Evolutionary conservation across 257 asterid genomes (phyloP), one percentile per base, ranked within the genome.

Genomic region (Gentiana dahurica): DNA sequence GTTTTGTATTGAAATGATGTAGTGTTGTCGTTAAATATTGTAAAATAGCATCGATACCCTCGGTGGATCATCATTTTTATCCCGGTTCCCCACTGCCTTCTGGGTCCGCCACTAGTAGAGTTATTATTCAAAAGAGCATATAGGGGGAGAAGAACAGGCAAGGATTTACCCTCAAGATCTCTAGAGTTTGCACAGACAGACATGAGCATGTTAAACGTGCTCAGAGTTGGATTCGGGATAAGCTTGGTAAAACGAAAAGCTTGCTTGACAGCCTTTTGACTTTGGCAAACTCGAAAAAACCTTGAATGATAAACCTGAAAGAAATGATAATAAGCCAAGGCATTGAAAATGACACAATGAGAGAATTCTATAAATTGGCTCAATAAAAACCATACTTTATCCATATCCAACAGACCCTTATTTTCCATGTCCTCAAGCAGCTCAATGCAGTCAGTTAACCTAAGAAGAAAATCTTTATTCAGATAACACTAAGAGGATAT

Each of bases 151-250:
- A 10, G n/a, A 50, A 44, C 44, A 54, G 45, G 61, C 35, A 34
- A 37, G 24, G 36, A 41, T 6, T 43, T 74, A 87, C 98, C 82
- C 54, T 85, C 90, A n/a, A 85, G 72, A 74, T 91, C 95, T 60
- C 82, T 90, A 45, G 93, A 79, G 66, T 78, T 74, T 33, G 97
- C 86, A 46, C 97, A 91, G 51, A 91, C 98, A 71, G 97, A 78
- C 95, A 91, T 83, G 68, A 91, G 97, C 97, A 87, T 79, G 71
- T 87, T 91, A 73, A 87, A 87, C 64, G 97, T 91, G 82, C 98
- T 91, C 60, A 87, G 68, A 58, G 95, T 85, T 72, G 97, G 97
- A 72, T 83, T 87, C 35, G 71, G 77, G 64, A 91, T 85, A 62
- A 91, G 92, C 69, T 75, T 78, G 61, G 81, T 77, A 79, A 91